Conservation (phyloP, 176 grass and related monocot species). For the Oryza coarctata region DNA sequence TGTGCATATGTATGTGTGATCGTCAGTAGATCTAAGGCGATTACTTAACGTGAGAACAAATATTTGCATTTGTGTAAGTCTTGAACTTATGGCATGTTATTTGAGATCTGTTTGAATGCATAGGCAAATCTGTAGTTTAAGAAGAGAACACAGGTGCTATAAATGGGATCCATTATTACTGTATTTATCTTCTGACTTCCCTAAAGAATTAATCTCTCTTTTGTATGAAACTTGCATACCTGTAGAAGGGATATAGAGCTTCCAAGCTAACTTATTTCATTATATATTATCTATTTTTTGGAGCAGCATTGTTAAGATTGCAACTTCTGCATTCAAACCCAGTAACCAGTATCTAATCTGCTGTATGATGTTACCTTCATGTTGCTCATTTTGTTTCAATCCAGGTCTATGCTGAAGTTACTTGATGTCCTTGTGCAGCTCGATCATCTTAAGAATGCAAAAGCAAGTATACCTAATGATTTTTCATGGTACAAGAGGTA, state of each 20-base stretch:
- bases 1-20: neutral
- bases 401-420: slow-evolving; percentile 97
- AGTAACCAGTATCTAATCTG: neutral
- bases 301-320: neutral
- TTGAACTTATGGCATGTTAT: neutral
- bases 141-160: neutral
- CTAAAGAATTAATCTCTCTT: neutral
- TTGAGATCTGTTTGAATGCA: neutral
- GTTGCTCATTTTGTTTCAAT: slow-evolving; percentile 25
- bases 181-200: slow-evolving; percentile 4
- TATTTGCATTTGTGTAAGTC: neutral
- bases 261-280: slow-evolving; percentile 18
- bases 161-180: neutral
- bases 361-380: slow-evolving; percentile 29
- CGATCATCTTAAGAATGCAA: slow-evolving; percentile 99
- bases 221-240: neutral
- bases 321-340: neutral
- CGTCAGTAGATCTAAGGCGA: neutral
- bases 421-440: slow-evolving; percentile 96
- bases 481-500: slow-evolving; percentile 99
- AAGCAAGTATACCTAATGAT: slow-evolving; percentile 99
- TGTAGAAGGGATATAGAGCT: slow-evolving; percentile 3
- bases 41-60: neutral
- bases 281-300: neutral
- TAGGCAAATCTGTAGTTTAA: too few species aligned